phyloP scores from a whole-genome alignment of 345 rosid species.

The Chamaenerion angustifolium region DNA sequence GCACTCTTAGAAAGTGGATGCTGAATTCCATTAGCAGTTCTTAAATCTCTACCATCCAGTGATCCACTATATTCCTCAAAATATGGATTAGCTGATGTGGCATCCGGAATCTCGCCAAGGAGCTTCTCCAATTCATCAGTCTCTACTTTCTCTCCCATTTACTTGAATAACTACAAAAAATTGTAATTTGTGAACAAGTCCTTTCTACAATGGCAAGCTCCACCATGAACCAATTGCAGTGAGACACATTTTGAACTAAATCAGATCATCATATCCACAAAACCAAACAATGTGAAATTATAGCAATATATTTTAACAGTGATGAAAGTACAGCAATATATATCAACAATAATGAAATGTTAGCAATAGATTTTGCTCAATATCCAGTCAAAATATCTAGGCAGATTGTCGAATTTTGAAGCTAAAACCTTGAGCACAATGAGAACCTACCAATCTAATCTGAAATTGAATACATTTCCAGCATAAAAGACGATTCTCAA shows the following conservation, averaged over 20 bases:
- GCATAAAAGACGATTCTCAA: too few relatives aligned
- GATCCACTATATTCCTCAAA: constrained; percentile 19
- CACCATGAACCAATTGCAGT: too few relatives aligned
- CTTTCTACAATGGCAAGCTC: background rate
- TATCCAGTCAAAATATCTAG: background rate
- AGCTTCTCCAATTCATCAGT: constrained; percentile 61
- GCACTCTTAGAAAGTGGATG: constrained; percentile 16
- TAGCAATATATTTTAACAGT: background rate
- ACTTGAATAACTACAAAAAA: too few relatives aligned
- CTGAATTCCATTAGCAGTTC: constrained; percentile 11
- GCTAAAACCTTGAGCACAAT: too few relatives aligned
- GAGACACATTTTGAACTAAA: too few relatives aligned
- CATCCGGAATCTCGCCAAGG: constrained; percentile 60
- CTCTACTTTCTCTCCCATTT: constrained; percentile 10
- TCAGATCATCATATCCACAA: background rate
- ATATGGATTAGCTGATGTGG: constrained; percentile 36
- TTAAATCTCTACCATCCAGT: background rate
- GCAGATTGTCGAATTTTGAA: too few relatives aligned
- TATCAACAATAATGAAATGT: background rate
- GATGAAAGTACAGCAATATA: background rate
- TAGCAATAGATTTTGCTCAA: background rate
- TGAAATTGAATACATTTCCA: too few relatives aligned
- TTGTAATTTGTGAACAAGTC: background rate
- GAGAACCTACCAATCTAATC: too few relatives aligned
- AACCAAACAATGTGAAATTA: constrained; percentile 1